These are phyloP conservation scores for Pseudocercospora fijiensis DNA, from an alignment of 2,329 filamentous ascomycete species.

Conservation along the genomic window DNA sequence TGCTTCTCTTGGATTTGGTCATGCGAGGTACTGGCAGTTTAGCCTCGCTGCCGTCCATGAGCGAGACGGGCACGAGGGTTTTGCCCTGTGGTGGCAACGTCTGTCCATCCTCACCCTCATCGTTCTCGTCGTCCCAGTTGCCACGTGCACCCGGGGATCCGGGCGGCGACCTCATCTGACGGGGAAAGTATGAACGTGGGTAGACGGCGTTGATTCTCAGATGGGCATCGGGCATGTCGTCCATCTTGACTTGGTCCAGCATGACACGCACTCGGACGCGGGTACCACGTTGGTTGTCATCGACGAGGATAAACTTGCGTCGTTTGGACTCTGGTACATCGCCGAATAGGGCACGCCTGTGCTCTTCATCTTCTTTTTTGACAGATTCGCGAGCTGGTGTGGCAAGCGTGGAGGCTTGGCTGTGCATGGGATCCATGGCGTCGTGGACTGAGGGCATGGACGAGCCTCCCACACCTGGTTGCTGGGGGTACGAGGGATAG, in stretches of 20 bases:
- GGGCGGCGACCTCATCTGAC: constrained; percentile 86
- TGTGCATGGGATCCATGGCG: constrained; percentile 50
- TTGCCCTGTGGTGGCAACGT: constrained; percentile 40
- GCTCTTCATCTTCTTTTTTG: constrained; percentile 53
- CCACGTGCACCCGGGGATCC: constrained; percentile 71
- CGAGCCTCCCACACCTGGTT: constrained; percentile 54
- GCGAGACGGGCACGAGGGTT: constrained; percentile 50
- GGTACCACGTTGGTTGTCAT: constrained; percentile 77
- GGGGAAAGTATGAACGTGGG: constrained; percentile 85
- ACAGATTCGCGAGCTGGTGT: constrained; percentile 42
- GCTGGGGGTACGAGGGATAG: constrained; percentile 66
- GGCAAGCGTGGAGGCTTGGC: constrained; percentile 35
- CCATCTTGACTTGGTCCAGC: constrained; percentile 89
- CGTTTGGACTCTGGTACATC: constrained; percentile 86
- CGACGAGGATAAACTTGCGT: constrained; percentile 94
- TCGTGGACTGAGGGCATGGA: constrained; percentile 67
- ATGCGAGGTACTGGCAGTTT: constrained; percentile 75
- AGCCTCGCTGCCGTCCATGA: constrained; percentile 66
- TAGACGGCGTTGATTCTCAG: constrained; percentile 86
- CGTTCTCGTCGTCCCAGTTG: constrained; percentile 69
- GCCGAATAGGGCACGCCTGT: constrained; percentile 73
- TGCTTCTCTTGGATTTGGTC: constrained; percentile 66
- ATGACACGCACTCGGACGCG: constrained; percentile 86
- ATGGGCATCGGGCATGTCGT: constrained; percentile 94
- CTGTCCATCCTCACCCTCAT: constrained; percentile 50